Base-by-base conservation (phyloP, 2,329 filamentous ascomycete genomes). In the Neurospora crassa region DNA sequence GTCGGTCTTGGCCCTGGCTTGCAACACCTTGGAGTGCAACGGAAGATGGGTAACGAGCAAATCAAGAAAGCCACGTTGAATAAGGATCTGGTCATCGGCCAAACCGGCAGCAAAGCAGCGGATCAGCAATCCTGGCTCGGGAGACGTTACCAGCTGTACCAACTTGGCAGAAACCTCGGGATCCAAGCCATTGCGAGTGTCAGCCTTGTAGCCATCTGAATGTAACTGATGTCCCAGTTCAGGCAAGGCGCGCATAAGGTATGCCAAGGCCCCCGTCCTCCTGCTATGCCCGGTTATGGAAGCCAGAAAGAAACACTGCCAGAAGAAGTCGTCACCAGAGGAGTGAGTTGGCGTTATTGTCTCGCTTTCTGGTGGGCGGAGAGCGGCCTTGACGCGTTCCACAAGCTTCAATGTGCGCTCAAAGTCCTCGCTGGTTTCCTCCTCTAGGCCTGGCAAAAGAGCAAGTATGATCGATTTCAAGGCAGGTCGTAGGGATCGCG, bases 401-500 rank as follows among this genome's bases (percentile, higher is more conserved):
- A 98, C 79, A 11, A 97, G 88, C 71, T 87, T 88, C 71, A 97
- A 80, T 1, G 94, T 96, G 70, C 92, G 88, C 74, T 98, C 95
- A 79, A 98, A 99, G 79, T 99, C 96, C 79, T 99, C 96, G 75
- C 94, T 96, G 10, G 93, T 96, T 79, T 98, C 96, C 75, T 99
- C 96, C 80, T 99, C 96, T 2, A 99, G 82, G 0, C 94, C 96
- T 0, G 96, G 96, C 3, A 99, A 84, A 40, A 99, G 84, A n/a
- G 93, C 91, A 24, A 99, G 83, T 72, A 98, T 90, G 16, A 98
- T 88, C 8, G 94, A 92, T 80, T 97, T 97, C 81, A 98, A 86
- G 1, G 95, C 94, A 3, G 96, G 94, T 18, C 95, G 89, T 67
- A 99, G 84, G 7, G 91, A 87, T 71, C 86, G 84, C 41, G 90